Conservation (phyloP, 108 stramenopile species). For the Mediolabrus comicus region DNA sequence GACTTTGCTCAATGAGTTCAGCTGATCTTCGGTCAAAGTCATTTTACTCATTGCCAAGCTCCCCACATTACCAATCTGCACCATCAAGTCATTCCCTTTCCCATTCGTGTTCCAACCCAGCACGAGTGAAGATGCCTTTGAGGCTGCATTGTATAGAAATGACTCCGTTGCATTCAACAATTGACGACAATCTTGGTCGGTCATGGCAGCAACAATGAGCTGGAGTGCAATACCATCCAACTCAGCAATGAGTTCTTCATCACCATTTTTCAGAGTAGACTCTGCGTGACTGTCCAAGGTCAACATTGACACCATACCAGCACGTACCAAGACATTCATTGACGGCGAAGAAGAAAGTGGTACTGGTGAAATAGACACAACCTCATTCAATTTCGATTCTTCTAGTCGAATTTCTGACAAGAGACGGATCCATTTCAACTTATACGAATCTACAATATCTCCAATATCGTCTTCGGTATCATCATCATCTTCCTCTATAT, state of each 20-base stretch:
- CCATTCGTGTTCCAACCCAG: conserved; percentile 8
- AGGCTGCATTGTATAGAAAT: conserved; percentile 24
- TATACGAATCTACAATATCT: conserved; percentile 8
- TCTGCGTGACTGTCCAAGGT: neutral
- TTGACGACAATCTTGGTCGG: conserved; percentile 18
- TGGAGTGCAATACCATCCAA: conserved; percentile 41
- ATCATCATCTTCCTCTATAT: neutral
- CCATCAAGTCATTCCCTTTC: conserved; percentile 4
- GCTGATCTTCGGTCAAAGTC: conserved; percentile 13
- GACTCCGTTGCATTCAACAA: conserved; percentile 14
- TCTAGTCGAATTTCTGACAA: conserved; percentile 38
- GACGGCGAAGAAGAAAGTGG: neutral
- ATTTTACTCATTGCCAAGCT: conserved; percentile 12
- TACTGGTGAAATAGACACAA: conserved; percentile 10
- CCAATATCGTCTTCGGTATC: neutral
- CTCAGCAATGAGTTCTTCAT: conserved; percentile 19
- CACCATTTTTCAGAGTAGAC: neutral
- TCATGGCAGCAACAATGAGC: conserved; percentile 10
- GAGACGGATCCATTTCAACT: conserved; percentile 27
- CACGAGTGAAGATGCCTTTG: conserved; percentile 31
- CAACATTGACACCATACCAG: conserved; percentile 29
- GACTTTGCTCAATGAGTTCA: conserved; percentile 17
- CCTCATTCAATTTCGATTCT: conserved; percentile 28
- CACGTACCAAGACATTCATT: conserved; percentile 14
- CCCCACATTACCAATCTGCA: conserved; percentile 21